Conservation (phyloP, 768 basidiomycete genomes). For the Termitomyces sp. region DNA sequence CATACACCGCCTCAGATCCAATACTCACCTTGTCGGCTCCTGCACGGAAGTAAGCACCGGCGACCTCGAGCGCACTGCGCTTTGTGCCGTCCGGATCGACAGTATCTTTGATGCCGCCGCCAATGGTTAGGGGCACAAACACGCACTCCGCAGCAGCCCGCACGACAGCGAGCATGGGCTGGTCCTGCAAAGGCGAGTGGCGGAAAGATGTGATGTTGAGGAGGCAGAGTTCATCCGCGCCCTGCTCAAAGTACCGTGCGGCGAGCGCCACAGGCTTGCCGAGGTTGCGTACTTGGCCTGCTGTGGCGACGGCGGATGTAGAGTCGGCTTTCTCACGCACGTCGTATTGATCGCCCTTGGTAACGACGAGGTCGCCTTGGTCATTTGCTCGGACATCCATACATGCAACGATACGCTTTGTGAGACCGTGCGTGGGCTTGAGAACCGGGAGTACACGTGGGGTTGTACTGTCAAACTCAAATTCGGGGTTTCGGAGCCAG, state of each 20-base stretch:
- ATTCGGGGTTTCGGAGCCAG: slow-evolving; percentile 69
- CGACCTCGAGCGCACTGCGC: slow-evolving; percentile 88
- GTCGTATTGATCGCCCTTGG: slow-evolving; percentile 99
- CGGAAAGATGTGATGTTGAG: slow-evolving; percentile 99
- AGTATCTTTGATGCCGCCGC: slow-evolving; percentile 96
- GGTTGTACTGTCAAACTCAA: slow-evolving; percentile 30
- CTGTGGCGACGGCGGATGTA: slow-evolving; percentile 39
- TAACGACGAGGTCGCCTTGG: slow-evolving; percentile 94
- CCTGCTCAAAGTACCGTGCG: slow-evolving; percentile 77
- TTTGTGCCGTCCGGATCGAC: slow-evolving; percentile 92
- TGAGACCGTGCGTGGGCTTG: slow-evolving; percentile 62
- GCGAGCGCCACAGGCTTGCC: slow-evolving; percentile 96
- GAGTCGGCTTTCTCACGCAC: slow-evolving; percentile 76
- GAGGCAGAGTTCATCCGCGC: slow-evolving; percentile 95
- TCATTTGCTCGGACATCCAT: slow-evolving; percentile 98
- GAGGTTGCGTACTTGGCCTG: slow-evolving; percentile 89
- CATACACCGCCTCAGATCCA: slow-evolving; percentile 92
- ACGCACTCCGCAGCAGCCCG: slow-evolving; percentile 84
- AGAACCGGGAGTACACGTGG: slow-evolving; percentile 39
- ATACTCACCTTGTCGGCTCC: slow-evolving; percentile 99
- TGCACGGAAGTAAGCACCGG: slow-evolving; percentile 92
- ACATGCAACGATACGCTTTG: slow-evolving; percentile 94
- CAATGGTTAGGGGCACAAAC: slow-evolving; percentile 97
- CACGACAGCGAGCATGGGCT: slow-evolving; percentile 97
- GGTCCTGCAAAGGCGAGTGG: slow-evolving; percentile 90